Evolutionary conservation across 306 rosid species (phyloP).

Genomic region (Delonix regia): DNA sequence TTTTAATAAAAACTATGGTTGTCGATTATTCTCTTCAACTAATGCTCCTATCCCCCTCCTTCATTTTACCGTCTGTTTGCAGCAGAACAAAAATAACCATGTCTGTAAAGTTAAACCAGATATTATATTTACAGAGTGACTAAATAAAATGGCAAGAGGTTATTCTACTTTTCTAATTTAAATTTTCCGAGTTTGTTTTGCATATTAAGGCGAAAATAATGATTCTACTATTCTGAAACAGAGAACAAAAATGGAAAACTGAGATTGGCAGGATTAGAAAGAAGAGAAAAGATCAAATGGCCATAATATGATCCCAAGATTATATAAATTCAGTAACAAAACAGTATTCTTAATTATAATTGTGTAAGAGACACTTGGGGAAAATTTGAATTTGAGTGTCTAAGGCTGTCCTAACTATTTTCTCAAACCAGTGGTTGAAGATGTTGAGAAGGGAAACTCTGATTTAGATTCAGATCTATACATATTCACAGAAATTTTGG

Average conservation of each 20-base stretch:
- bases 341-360: background rate
- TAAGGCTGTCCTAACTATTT: background rate
- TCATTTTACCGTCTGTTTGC: background rate
- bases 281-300: background rate
- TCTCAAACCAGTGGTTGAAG: slow-evolving; percentile 26
- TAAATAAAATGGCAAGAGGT: background rate
- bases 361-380: slow-evolving; percentile 13
- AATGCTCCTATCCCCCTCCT: background rate
- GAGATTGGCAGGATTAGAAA: background rate
- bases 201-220: background rate
- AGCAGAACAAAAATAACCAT: background rate
- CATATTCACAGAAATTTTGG: too few relatives aligned
- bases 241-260: background rate
- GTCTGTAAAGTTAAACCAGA: slow-evolving; percentile 8
- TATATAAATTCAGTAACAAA: background rate
- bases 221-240: background rate
- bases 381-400: slow-evolving; percentile 1
- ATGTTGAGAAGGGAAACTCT: slow-evolving; percentile 47
- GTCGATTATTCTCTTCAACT: background rate
- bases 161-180: background rate
- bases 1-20: background rate
- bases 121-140: background rate
- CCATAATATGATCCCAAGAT: background rate
- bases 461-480: too few relatives aligned
- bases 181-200: background rate